A percentile compares a stretch with the other conserved stretches of the same genome.
Conservation (phyloP, 2,329 filamentous ascomycete genomes). For the Colletotrichum trifolii region DNA sequence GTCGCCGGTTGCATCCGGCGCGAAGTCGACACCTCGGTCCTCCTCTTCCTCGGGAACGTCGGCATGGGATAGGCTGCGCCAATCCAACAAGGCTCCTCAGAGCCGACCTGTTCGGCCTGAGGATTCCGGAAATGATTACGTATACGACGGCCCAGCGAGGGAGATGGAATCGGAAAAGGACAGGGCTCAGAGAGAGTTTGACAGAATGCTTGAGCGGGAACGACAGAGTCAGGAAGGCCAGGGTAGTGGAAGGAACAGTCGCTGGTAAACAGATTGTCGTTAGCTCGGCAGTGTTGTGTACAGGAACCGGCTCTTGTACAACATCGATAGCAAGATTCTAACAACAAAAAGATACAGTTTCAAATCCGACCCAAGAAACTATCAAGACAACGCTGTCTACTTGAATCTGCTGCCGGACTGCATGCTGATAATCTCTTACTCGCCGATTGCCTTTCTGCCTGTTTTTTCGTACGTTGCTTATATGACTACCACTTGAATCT, state of each 20-base stretch:
- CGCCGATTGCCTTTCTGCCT: too few species aligned
- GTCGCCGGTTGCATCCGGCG: slow-evolving; percentile 53
- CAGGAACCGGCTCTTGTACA: too few species aligned
- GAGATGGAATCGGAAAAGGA: slow-evolving; percentile 52
- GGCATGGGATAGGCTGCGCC: slow-evolving; percentile 58
- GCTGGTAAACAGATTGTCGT: slow-evolving; percentile 17
- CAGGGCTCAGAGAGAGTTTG: slow-evolving; percentile 63
- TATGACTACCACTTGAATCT: too few species aligned
- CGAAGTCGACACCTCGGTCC: slow-evolving; percentile 20
- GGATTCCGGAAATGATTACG: slow-evolving; percentile 46
- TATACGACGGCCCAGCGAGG: slow-evolving; percentile 50
- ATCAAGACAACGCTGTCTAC: too few species aligned
- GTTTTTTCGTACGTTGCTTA: too few species aligned
- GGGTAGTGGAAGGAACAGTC: slow-evolving; percentile 7
- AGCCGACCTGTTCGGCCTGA: slow-evolving; percentile 32
- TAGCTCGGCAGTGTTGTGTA: too few species aligned
- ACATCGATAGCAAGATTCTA: too few species aligned
- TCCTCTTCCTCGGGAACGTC: slow-evolving; percentile 41
- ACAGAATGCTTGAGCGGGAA: slow-evolving; percentile 60
- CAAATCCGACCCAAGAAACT: too few species aligned
- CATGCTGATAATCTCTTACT: too few species aligned
- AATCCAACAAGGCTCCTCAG: slow-evolving; percentile 43
- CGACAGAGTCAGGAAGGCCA: slow-evolving; percentile 37
- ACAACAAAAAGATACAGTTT: too few species aligned
- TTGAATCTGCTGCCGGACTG: too few species aligned